phyloP scores from a whole-genome alignment of 805 yeast species.

The Candida tibetensis region DNA sequence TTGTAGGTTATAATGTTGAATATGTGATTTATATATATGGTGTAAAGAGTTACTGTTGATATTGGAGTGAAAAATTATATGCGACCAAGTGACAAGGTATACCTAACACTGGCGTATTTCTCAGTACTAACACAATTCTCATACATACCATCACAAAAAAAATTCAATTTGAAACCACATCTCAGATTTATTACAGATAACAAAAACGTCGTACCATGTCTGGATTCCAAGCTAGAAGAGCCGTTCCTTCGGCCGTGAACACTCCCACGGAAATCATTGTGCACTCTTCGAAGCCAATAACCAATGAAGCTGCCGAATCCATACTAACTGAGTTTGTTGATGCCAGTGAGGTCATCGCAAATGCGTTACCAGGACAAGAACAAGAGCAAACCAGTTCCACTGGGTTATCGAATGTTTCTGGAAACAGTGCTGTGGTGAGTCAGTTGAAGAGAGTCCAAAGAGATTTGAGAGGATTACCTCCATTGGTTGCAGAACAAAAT shows the following conservation, averaged over 20 bases:
- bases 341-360: slow-evolving; percentile 34
- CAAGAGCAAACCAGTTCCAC: slow-evolving; percentile 21
- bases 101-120: background rate
- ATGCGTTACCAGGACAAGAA: slow-evolving; percentile 24
- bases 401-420: slow-evolving; percentile 32
- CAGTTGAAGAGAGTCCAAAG: slow-evolving; percentile 75
- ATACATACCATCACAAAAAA: background rate
- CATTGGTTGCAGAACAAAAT: slow-evolving; percentile 33
- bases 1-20: no score
- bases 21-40: no score
- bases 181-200: background rate
- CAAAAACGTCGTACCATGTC: slow-evolving; percentile 16
- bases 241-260: slow-evolving; percentile 43
- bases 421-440: slow-evolving; percentile 44
- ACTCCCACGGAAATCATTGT: slow-evolving; percentile 45
- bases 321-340: slow-evolving; percentile 42
- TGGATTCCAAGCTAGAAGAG: slow-evolving; percentile 42
- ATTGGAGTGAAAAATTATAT: no score
- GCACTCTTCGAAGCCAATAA: slow-evolving; percentile 24
- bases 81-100: no score
- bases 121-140: slow-evolving; percentile 4
- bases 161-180: background rate
- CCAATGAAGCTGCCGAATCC: slow-evolving; percentile 44
- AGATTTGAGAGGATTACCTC: slow-evolving; percentile 79
- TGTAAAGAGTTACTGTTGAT: no score